Evolutionary conservation across 306 rosid genomes (phyloP), one percentile per base, ranked within the genome.

Genomic region (Cucurbita ficifolia): DNA sequence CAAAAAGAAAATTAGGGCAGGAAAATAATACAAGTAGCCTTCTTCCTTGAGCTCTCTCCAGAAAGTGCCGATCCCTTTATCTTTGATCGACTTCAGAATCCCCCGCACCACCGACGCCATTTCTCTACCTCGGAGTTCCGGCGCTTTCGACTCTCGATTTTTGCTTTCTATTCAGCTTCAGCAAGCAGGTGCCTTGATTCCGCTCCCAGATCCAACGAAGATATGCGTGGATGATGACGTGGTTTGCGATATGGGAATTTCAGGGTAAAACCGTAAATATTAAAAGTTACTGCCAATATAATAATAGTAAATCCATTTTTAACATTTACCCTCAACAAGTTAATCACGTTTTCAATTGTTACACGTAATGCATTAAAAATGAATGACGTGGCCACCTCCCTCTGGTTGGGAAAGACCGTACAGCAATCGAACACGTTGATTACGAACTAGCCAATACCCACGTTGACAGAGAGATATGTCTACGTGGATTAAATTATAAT

Each of bases 41-140:
- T 89, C 99, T 24, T 91, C 88, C 79, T 82, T 86, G 77, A 91
- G 89, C 73, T 84, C 84, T 64, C 87, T 79, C 55, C 87, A 74
- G 81, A 91, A 91, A 54, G 62, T 70, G 9, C 90, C 76, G 57
- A 94, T 54, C 65, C 99, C 99, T 77, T 81, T 94, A 79, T 89
- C 99, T 75, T 62, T 89, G 81, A 94, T 86, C 19, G 91, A 80
- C 56, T 80, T 82, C 49, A 89, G 2, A 0, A 78, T 80, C 84
- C 83, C 76, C 88, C 83, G 88, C 90, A 85, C 95, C 84, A 91
- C 92, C 81, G 96, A 83, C 36, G 97, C 88, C 99, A 94, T 94
- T 38, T 79, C 84, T 57, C 82, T 22, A 59, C 43, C 39, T 10
- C 56, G 54, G 3, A 38, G 70, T n/a, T 38, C 8, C 45, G 45